phyloP scores from a whole-genome alignment of 805 yeast genomes.

The Candida sphagnicola region DNA sequence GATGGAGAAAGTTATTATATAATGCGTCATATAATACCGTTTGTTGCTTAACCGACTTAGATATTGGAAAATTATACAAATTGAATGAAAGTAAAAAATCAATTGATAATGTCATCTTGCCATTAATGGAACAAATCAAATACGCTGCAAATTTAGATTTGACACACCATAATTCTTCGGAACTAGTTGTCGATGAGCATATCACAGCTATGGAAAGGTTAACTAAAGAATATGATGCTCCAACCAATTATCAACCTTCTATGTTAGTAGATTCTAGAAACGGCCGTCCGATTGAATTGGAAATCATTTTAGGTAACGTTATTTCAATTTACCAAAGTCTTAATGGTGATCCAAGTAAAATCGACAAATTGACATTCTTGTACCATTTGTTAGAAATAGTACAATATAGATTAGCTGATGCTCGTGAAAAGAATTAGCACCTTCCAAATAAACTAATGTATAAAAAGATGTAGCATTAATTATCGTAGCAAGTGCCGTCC shows the following conservation, averaged over 20 bases:
- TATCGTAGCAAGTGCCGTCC: no score
- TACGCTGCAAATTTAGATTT: slow-evolving; percentile 20
- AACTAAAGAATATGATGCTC: slow-evolving; percentile 40
- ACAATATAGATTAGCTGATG: slow-evolving; percentile 6
- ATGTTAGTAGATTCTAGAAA: slow-evolving; percentile 68
- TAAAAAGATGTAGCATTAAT: no score
- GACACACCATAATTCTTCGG: slow-evolving; percentile 6
- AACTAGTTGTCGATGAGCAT: slow-evolving; percentile 13
- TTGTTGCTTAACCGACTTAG: slow-evolving; percentile 24
- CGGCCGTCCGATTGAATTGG: slow-evolving; percentile 66
- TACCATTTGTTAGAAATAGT: slow-evolving; percentile 19
- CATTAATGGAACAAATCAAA: slow-evolving; percentile 19
- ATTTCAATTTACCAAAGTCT: slow-evolving; percentile 14
- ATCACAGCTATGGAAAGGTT: slow-evolving; percentile 10
- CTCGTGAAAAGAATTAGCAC: not conserved
- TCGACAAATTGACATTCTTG: slow-evolving; percentile 16
- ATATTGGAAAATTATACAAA: slow-evolving; percentile 34
- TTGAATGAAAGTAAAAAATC: slow-evolving; percentile 15
- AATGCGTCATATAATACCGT: slow-evolving; percentile 65
- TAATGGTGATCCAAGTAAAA: slow-evolving; percentile 8
- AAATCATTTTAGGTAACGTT: slow-evolving; percentile 68
- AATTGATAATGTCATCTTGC: slow-evolving; percentile 14
- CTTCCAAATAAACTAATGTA: no score
- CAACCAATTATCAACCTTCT: slow-evolving; percentile 61
- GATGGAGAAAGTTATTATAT: slow-evolving; percentile 69